Evolutionary conservation across 2,329 filamentous ascomycete genomes (phyloP).

Genomic region (Venturia asperata): DNA sequence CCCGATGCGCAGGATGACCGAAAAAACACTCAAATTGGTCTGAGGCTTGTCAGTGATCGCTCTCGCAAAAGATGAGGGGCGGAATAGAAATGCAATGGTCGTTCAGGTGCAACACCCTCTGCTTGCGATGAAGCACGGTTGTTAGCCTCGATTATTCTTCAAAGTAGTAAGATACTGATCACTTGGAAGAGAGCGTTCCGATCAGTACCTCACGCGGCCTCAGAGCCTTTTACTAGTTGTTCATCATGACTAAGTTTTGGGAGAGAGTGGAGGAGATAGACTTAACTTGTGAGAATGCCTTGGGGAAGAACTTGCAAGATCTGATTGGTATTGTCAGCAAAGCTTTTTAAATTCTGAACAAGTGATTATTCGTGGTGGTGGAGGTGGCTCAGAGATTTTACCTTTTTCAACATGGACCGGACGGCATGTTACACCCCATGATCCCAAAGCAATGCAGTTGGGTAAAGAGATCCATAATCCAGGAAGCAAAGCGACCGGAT

Average conservation of each 20-base stretch:
- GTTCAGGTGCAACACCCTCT: no score
- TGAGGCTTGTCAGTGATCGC: no score
- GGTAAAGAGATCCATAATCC: not conserved
- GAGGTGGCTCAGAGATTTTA: not conserved
- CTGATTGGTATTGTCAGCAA: not conserved
- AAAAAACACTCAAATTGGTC: no score
- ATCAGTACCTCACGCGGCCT: not conserved
- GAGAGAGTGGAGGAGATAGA: not conserved
- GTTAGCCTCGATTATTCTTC: not conserved
- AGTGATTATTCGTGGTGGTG: not conserved
- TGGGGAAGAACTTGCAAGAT: not conserved
- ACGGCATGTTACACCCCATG: not conserved
- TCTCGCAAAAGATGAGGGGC: no score
- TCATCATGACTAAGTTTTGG: not conserved
- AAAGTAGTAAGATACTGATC: not conserved
- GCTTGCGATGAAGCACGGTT: no score
- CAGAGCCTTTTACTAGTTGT: not conserved
- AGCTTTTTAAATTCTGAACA: not conserved
- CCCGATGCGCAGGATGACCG: no score
- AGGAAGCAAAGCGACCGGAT: not conserved
- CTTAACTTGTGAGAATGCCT: not conserved
- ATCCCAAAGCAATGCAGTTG: no score
- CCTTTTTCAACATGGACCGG: not conserved
- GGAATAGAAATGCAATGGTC: no score
- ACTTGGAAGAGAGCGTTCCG: not conserved